These are phyloP conservation scores for Pichia phayaonensis DNA, from an alignment of 805 yeast species.

Conservation along the genomic window DNA sequence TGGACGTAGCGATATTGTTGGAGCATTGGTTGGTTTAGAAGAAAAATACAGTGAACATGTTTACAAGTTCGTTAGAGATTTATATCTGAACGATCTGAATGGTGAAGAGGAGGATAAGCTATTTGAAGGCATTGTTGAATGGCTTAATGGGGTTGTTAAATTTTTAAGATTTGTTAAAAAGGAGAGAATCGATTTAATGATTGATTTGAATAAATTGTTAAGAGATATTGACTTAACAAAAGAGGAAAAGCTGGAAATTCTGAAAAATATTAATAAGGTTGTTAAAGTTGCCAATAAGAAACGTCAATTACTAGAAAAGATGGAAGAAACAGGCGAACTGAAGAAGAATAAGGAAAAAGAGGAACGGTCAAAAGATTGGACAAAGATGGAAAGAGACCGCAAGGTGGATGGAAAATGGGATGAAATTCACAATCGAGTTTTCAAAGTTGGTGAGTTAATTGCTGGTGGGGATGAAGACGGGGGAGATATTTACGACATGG, in stretches of 20 bases:
- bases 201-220: slow-evolving; percentile 39
- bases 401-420: slow-evolving; percentile 36
- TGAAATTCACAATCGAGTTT: slow-evolving; percentile 30
- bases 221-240: neutral
- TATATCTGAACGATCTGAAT: slow-evolving; percentile 70
- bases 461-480: slow-evolving; percentile 13
- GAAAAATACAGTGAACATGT: slow-evolving; percentile 66
- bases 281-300: slow-evolving; percentile 32
- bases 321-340: slow-evolving; percentile 13
- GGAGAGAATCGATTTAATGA: slow-evolving; percentile 30
- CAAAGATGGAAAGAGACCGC: slow-evolving; percentile 18
- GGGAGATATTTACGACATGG: slow-evolving; percentile 22
- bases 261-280: slow-evolving; percentile 35
- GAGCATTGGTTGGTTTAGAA: slow-evolving; percentile 55
- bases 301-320: slow-evolving; percentile 32
- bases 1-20: slow-evolving; percentile 49
- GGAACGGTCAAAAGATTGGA: slow-evolving; percentile 16
- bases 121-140: slow-evolving; percentile 61
- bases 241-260: slow-evolving; percentile 18
- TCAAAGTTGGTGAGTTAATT: slow-evolving; percentile 11
- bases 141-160: slow-evolving; percentile 64
- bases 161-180: slow-evolving; percentile 57
- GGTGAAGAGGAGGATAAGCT: slow-evolving; percentile 28
- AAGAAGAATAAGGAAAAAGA: neutral
- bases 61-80: slow-evolving; percentile 69